phyloP scores from a whole-genome alignment of 441 rosid genomes.

The Gossypium gossypioides region DNA sequence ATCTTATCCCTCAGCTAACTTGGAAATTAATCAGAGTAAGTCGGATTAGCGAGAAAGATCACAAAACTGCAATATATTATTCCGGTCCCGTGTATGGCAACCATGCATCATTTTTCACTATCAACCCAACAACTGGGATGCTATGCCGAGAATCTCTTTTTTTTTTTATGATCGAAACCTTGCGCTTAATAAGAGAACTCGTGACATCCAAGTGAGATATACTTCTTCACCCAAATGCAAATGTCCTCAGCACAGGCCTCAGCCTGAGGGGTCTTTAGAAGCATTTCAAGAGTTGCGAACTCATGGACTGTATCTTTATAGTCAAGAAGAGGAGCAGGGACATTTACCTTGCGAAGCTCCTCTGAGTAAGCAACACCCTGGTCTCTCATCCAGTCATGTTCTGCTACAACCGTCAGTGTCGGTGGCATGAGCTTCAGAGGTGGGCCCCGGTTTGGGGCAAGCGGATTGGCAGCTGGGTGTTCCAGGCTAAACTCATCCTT shows the following conservation, averaged over 20 bases:
- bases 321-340: constrained; percentile 77
- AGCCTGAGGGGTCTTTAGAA: constrained; percentile 74
- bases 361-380: constrained; percentile 86
- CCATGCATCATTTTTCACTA: background rate
- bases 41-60: background rate
- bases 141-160: constrained; percentile 7
- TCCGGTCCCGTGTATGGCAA: background rate
- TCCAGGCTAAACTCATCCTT: constrained; percentile 72
- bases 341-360: constrained; percentile 75
- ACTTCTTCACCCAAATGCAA: constrained; percentile 83
- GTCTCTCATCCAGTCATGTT: constrained; percentile 94
- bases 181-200: constrained; percentile 68
- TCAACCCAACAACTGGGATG: constrained; percentile 1
- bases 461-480: constrained; percentile 79
- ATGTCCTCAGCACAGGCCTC: constrained; percentile 85
- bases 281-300: constrained; percentile 86
- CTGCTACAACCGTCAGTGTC: constrained; percentile 79
- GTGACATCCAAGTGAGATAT: constrained; percentile 68
- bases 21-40: background rate
- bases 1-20: constrained; percentile 21
- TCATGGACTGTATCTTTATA: constrained; percentile 89
- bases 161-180: background rate
- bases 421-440: constrained; percentile 85
- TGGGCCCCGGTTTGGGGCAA: constrained; percentile 60
- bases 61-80: constrained; percentile 12